Base-by-base conservation (phyloP, 306 rosid species). In the Cyclanthera cordifolia region DNA sequence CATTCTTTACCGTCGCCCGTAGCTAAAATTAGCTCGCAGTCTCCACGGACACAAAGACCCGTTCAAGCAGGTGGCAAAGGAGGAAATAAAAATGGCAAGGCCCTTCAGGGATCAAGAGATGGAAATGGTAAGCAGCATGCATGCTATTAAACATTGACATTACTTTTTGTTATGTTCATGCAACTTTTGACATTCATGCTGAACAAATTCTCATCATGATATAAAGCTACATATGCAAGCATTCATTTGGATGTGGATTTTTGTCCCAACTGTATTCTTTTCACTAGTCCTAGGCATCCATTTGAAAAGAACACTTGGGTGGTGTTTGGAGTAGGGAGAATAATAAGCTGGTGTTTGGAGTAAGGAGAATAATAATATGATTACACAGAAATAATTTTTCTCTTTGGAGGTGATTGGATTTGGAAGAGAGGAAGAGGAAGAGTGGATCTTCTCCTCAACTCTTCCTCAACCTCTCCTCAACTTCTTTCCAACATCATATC, bases 31-130 rank as follows among this genome's bases (percentile, higher is more conserved):
- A 90, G 80, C 74, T 94, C 99, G 1, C 97, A 86, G 47, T 94
- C 99, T 13, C 97, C 96, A 72, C 81, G 95, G 79, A 88, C 96
- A 2, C 96, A 90, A 45, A 88, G 91, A 79, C 85, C 79, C 21
- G 85, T 74, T 75, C 96, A 86, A 53, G 6, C 90, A 49, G 88
- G 90, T 77, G 87, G 89, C 74, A 94, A 85, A 78, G 93, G 82
- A 24, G 84, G 85, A 61, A 72, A 78, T 41, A 94, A 56, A 81
- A 80, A 72, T 25, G 90, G 86, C 56, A 88, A 61, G 77, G 55
- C 85, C 69, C 67, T 67, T 39, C 56, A 75, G 41, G 67, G 89
- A 65, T 81, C 95, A 28, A 84, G 79, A 73, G 96, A 88, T 43
- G 97, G 86, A 34, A 90, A 82, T 76, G 97, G 96, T 89, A 89